These are phyloP conservation scores for Apiotrichum gamsii DNA, from an alignment of 1,284 basidiomycete genomes.

Conservation along the genomic window DNA sequence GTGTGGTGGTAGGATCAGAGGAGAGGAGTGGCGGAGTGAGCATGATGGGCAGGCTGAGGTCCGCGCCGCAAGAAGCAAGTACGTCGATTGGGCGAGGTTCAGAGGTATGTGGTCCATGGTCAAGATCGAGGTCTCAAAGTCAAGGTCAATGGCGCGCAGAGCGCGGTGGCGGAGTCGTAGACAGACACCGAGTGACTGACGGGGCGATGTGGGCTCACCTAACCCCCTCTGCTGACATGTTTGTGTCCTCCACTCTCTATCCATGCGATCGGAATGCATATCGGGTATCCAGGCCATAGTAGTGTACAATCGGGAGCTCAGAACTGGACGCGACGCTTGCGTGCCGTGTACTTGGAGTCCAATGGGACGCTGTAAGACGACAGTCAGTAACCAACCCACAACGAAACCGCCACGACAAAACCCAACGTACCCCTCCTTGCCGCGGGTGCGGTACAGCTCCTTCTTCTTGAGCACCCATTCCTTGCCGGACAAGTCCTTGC, in stretches of 20 bases:
- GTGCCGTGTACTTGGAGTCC: conserved; percentile 48
- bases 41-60: too few relatives aligned
- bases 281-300: background rate
- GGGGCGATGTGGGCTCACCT: background rate
- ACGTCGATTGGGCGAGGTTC: too few relatives aligned
- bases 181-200: too few relatives aligned
- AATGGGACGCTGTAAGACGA: conserved; percentile 38
- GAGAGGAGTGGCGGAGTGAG: too few relatives aligned
- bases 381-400: background rate
- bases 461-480: conserved; percentile 57
- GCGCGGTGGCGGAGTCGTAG: too few relatives aligned
- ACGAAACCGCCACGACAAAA: background rate
- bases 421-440: conserved; percentile 50
- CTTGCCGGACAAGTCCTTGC: conserved; percentile 45
- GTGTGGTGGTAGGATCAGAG: too few relatives aligned
- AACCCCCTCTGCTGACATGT: too few relatives aligned
- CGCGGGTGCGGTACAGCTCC: conserved; percentile 53
- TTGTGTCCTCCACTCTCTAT: too few relatives aligned
- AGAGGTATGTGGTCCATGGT: too few relatives aligned
- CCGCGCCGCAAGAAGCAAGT: too few relatives aligned
- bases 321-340: conserved; percentile 46
- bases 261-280: background rate
- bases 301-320: conserved; percentile 12
- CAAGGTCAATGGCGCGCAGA: too few relatives aligned
- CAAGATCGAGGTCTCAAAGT: too few relatives aligned